These are phyloP conservation scores for Arabis hirsuta DNA, from an alignment of 345 rosid genomes.

Conservation along the genomic window DNA sequence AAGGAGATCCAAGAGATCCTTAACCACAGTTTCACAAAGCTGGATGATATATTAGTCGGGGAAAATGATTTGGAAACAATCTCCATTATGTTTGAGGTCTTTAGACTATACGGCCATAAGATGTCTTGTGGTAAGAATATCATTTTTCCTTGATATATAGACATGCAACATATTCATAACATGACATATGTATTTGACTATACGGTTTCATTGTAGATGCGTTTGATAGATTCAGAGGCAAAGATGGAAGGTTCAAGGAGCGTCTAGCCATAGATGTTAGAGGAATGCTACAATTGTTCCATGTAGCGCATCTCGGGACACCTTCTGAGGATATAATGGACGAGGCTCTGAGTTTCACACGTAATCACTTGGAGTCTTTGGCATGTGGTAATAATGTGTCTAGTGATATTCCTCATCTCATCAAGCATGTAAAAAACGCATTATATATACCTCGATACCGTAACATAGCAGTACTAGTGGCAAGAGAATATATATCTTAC, in stretches of 20 bases:
- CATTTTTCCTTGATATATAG: background rate
- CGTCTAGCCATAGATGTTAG: slow-evolving; percentile 5
- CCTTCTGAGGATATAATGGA: slow-evolving; percentile 30
- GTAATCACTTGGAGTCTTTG: slow-evolving; percentile 16
- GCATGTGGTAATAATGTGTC: background rate
- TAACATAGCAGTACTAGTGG: background rate
- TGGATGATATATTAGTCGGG: slow-evolving; percentile 6
- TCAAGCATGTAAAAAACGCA: slow-evolving; percentile 8
- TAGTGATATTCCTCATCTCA: background rate
- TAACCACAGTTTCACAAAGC: background rate
- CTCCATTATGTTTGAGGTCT: slow-evolving; percentile 28
- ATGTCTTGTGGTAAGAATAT: slow-evolving; percentile 31
- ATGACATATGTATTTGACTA: background rate
- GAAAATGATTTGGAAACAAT: slow-evolving; percentile 27
- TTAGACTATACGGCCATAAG: slow-evolving; percentile 9
- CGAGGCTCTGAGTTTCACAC: slow-evolving; percentile 11
- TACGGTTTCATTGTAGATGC: slow-evolving; percentile 7
- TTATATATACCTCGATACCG: slow-evolving; percentile 2
- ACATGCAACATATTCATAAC: background rate
- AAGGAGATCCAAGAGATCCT: slow-evolving; percentile 21
- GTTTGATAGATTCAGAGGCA: slow-evolving; percentile 25
- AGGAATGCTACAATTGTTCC: slow-evolving; percentile 25
- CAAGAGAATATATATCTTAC: slow-evolving; percentile 36
- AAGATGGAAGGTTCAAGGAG: slow-evolving; percentile 32
- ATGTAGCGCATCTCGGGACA: slow-evolving; percentile 25